Percentiles rank a stretch among this genome's conserved stretches.
Conservation (phyloP, 2,329 filamentous ascomycete genomes). For the Cercospora sojina region DNA sequence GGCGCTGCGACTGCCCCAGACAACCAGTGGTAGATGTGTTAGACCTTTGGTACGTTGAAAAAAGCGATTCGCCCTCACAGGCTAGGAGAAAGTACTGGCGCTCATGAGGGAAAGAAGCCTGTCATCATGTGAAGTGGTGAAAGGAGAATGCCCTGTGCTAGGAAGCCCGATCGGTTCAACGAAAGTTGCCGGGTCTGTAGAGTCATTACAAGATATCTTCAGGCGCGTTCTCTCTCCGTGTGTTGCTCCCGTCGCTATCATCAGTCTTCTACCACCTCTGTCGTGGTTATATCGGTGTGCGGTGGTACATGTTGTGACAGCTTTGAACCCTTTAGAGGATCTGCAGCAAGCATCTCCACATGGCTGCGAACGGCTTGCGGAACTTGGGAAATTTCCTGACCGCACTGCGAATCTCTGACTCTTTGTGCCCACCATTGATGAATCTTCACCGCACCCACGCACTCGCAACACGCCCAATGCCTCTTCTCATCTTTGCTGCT, state of each 20-base stretch:
- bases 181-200: conserved; percentile 36
- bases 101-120: conserved; percentile 99
- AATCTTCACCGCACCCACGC: background rate
- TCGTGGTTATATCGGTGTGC: background rate
- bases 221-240: conserved; percentile 9
- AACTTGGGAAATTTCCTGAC: background rate
- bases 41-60: conserved; percentile 19
- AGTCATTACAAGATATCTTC: conserved; percentile 22
- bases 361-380: conserved; percentile 1
- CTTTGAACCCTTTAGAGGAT: background rate
- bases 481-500: background rate
- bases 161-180: conserved; percentile 30
- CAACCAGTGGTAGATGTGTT: conserved; percentile 48
- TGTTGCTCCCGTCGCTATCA: background rate
- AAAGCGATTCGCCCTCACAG: conserved; percentile 26
- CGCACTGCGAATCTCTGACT: conserved; percentile 2
- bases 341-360: conserved; percentile 11
- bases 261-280: background rate
- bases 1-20: conserved; percentile 34
- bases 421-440: conserved; percentile 18
- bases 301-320: background rate
- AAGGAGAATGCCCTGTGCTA: conserved; percentile 95
- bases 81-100: conserved; percentile 51
- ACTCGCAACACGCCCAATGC: conserved; percentile 2
- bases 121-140: conserved; percentile 52